These are phyloP conservation scores for Astrothelium subdiscretum DNA, from an alignment of 495 filamentous ascomycete genomes.

Conservation along the genomic window DNA sequence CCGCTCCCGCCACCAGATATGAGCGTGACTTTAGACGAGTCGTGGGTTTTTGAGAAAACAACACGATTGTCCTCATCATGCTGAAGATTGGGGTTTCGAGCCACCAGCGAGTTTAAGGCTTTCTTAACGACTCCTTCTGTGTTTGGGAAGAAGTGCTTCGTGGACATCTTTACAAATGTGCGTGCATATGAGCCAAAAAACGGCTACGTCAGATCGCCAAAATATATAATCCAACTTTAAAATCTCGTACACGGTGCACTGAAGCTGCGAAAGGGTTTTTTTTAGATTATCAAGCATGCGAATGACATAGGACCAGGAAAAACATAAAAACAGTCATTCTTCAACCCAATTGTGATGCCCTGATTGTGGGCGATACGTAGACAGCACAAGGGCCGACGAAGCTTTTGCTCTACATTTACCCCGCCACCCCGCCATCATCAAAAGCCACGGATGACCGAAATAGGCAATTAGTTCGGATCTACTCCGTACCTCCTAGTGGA, in stretches of 20 bases:
- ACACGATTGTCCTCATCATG: slow-evolving; percentile 46
- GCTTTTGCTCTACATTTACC: background rate
- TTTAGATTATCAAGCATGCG: no score
- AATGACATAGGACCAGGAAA: no score
- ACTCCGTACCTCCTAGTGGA: no score
- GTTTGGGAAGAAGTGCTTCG: slow-evolving; percentile 29
- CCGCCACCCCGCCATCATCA: background rate
- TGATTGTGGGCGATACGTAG: no score
- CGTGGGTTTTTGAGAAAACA: slow-evolving; percentile 42
- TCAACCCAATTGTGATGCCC: no score
- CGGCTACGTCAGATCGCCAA: background rate
- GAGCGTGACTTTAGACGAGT: slow-evolving; percentile 41
- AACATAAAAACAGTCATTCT: no score
- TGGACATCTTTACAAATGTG: slow-evolving; percentile 18
- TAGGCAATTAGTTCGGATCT: no score
- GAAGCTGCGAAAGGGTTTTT: no score
- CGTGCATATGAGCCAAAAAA: background rate
- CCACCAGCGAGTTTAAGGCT: slow-evolving; percentile 41
- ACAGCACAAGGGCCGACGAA: background rate
- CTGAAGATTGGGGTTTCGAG: slow-evolving; percentile 45
- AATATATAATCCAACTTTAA: no score
- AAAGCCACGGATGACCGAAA: background rate
- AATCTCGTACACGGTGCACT: no score
- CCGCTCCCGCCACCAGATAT: slow-evolving; percentile 51
- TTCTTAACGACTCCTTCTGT: slow-evolving; percentile 39